phyloP scores from a whole-genome alignment of 163 green algal genomes.

The Botryococcus braunii region DNA sequence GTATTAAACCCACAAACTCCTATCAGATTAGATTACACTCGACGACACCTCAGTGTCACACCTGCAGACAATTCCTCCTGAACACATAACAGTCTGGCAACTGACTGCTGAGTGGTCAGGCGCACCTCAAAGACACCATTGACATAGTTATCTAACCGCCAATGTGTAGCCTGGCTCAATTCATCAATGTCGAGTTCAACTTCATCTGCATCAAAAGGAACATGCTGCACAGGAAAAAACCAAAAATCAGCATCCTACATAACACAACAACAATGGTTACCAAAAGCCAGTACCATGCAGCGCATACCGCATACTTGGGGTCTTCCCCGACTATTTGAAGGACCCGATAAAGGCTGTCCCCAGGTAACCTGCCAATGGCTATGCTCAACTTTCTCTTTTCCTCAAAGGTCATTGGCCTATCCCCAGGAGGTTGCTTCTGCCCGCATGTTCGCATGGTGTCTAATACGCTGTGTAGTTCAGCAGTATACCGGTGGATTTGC shows the following conservation, averaged over 20 bases:
- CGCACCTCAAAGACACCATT: constrained; percentile 23
- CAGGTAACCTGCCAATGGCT: constrained; percentile 45
- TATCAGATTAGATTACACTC: background rate
- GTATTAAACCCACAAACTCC: background rate
- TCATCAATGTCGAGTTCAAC: constrained; percentile 83
- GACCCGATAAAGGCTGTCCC: constrained; percentile 53
- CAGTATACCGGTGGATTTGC: too few relatives aligned
- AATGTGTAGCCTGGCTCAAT: constrained; percentile 57
- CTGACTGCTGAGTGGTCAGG: too few relatives aligned
- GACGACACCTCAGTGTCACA: background rate
- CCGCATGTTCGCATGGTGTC: too few relatives aligned
- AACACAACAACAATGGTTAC: too few relatives aligned
- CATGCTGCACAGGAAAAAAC: too few relatives aligned
- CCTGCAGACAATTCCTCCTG: background rate
- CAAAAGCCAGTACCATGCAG: too few relatives aligned
- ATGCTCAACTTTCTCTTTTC: constrained; percentile 73
- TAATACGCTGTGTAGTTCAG: too few relatives aligned
- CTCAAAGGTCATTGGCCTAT: constrained; percentile 72
- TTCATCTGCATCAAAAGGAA: constrained; percentile 72
- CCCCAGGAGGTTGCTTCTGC: constrained; percentile 14
- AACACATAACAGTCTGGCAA: too few relatives aligned
- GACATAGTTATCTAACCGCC: constrained; percentile 59
- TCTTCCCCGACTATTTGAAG: constrained; percentile 51
- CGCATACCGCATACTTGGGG: constrained; percentile 6
- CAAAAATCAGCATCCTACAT: too few relatives aligned